Evolutionary conservation across 371 early-diverging fungal species (phyloP), one percentile per base, ranked within the genome.

Genomic region (Mucor sp.): DNA sequence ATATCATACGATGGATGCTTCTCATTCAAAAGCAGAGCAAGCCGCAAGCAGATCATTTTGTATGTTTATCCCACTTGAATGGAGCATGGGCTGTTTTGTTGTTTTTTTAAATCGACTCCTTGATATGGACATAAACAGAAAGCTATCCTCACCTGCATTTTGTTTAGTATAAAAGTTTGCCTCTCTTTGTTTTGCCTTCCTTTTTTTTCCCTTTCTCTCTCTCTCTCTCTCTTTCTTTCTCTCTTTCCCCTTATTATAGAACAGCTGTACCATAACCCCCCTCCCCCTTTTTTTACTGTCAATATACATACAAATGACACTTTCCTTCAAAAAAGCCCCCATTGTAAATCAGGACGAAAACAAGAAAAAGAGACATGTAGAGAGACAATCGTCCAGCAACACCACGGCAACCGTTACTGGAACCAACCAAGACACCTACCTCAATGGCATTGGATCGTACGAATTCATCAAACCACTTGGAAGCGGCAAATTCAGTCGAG

Each of bases 401-500:
- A 53, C 59, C 27, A 37, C 50, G 7, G 6, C 32, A 1, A 50
- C 66, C 5, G 15, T 21, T 21, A 32, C 35, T 32, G 59, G 27
- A n/a, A 47, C 62, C 15, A 89, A 90, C 66, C 87, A 89, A 44
- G 90, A 89, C 58, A 61, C 77, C 47, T 47, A 64, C 55, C 74
- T 89, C 2, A 72, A 68, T 39, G 74, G 78, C 32, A 85, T 88
- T 66, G 93, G 93, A 23, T 86, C 93, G 69, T 96, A 94, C 74
- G 87, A 81, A n/a, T 86, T 95, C 53, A 81, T 87, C 35, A 89
- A 85, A 69, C 80, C 87, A 12, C 81, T 95, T 6, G 97, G 95
- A 30, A 90, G 85, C 61, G 95, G 95, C 23, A 93, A 92, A 63
- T 94, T 93, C 70, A 90, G 92, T 63, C 85, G 88, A 57, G 97